Evolutionary conservation across 2,329 filamentous ascomycete genomes (phyloP).

Genomic region (Neonectria faginata): DNA sequence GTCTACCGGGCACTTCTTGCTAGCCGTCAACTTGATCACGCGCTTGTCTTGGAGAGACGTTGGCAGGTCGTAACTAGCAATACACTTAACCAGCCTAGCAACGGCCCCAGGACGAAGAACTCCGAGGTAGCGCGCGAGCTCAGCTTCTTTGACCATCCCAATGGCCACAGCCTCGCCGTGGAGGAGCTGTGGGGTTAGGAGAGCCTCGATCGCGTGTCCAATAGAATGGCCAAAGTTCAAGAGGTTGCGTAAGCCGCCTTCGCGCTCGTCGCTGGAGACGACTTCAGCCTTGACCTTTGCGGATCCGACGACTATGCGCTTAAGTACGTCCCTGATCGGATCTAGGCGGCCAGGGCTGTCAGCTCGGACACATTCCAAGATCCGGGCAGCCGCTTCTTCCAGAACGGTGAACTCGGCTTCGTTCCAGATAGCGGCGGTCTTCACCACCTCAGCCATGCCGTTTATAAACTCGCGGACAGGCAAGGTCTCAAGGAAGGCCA

Average conservation of each 20-base stretch:
- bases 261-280: constrained; percentile 92
- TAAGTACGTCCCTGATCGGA: constrained; percentile 76
- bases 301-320: constrained; percentile 86
- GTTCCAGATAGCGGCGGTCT: constrained; percentile 97
- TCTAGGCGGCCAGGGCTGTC: constrained; percentile 69
- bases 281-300: constrained; percentile 95
- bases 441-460: constrained; percentile 98
- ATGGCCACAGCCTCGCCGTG: constrained; percentile 97
- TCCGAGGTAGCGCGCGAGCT: constrained; percentile 89
- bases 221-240: constrained; percentile 99
- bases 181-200: constrained; percentile 92
- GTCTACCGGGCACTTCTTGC: constrained; percentile 89
- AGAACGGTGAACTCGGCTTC: constrained; percentile 86
- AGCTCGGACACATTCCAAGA: constrained; percentile 65
- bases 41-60: constrained; percentile 86
- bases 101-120: constrained; percentile 88
- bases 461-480: constrained; percentile 96
- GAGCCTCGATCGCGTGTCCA: constrained; percentile 95
- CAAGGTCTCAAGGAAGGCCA: constrained; percentile 90
- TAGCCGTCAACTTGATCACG: constrained; percentile 83
- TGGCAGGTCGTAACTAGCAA: constrained; percentile 92
- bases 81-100: constrained; percentile 89
- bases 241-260: constrained; percentile 92
- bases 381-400: constrained; percentile 82
- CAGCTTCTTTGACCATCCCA: constrained; percentile 98